Evolutionary conservation across 192 early-diverging fungal species (phyloP).

Genomic region (Lobulomyces angularis): DNA sequence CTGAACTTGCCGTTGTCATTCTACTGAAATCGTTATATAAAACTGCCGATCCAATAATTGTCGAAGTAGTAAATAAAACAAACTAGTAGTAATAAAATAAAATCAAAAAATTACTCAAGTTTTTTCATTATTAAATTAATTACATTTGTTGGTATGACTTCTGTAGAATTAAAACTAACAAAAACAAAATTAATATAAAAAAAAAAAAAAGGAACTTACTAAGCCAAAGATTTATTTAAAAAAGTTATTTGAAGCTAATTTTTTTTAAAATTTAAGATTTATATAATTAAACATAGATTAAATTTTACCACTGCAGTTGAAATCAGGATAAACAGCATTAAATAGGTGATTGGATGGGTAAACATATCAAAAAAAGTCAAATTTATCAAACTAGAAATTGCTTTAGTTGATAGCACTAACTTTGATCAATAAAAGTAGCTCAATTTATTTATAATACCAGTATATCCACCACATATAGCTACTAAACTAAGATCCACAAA

Average conservation of each 20-base stretch:
- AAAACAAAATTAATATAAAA: background rate
- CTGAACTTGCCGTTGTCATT: too few species aligned
- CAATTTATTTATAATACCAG: background rate
- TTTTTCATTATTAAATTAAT: too few species aligned
- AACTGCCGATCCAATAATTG: conserved; percentile 56
- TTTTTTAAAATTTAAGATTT: background rate
- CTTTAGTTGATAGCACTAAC: conserved; percentile 59
- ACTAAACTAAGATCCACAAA: conserved; percentile 53
- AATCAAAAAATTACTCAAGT: too few species aligned
- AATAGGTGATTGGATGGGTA: conserved; percentile 49
- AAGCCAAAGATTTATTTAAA: conserved; percentile 45
- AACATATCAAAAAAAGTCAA: conserved; percentile 51
- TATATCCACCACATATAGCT: conserved; percentile 49
- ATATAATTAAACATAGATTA: conserved; percentile 1
- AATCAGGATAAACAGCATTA: conserved; percentile 42
- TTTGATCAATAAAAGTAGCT: conserved; percentile 39
- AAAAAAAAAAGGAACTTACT: background rate
- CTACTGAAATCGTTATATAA: too few species aligned
- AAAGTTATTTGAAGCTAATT: conserved; percentile 16
- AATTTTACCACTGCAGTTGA: conserved; percentile 50
- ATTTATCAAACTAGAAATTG: conserved; percentile 51
- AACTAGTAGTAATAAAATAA: too few species aligned
- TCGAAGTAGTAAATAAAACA: conserved; percentile 58
- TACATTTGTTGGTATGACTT: conserved; percentile 67
- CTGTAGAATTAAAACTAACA: conserved; percentile 14